Conservation (phyloP, 164 flowering plant genomes). For the Macadamia integrifolia region DNA sequence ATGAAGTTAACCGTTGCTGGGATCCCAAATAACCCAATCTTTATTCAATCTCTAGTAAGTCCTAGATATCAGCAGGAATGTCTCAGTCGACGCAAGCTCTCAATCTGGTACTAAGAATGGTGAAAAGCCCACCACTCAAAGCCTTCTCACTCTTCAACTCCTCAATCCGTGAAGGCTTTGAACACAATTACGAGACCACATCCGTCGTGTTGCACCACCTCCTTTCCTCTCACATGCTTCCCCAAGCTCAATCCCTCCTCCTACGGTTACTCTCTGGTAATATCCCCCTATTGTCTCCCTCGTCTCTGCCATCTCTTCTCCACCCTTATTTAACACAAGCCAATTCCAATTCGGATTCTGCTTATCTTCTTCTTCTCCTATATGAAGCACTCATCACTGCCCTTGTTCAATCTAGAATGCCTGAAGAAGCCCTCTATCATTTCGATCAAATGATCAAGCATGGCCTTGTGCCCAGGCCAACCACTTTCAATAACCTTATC, state of each 20-base stretch:
- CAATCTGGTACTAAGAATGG: conserved; percentile 34
- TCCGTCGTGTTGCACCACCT: conserved; percentile 37
- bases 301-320: conserved; percentile 35
- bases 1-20: no score
- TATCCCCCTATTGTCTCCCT: conserved; percentile 21
- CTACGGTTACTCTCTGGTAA: conserved; percentile 34
- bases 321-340: conserved; percentile 27
- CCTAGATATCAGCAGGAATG: conserved; percentile 4
- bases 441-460: conserved; percentile 36
- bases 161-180: conserved; percentile 25
- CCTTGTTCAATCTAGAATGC: conserved; percentile 29
- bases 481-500: conserved; percentile 38
- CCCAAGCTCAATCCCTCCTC: conserved; percentile 42
- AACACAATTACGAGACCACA: conserved; percentile 35
- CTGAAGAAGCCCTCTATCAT: conserved; percentile 32
- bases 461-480: conserved; percentile 33
- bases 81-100: conserved; percentile 15
- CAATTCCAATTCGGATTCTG: neutral
- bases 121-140: conserved; percentile 55
- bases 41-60: no score
- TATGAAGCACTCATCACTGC: conserved; percentile 39
- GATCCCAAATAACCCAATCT: no score
- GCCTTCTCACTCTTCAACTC: conserved; percentile 50
- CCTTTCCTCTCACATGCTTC: conserved; percentile 29
- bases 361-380: conserved; percentile 8